A percentile compares a stretch with the other conserved stretches of the same genome.
These are phyloP conservation scores for Gaeumannomyces sp. DNA, from an alignment of 2,329 filamentous ascomycete genomes.

Conservation along the genomic window DNA sequence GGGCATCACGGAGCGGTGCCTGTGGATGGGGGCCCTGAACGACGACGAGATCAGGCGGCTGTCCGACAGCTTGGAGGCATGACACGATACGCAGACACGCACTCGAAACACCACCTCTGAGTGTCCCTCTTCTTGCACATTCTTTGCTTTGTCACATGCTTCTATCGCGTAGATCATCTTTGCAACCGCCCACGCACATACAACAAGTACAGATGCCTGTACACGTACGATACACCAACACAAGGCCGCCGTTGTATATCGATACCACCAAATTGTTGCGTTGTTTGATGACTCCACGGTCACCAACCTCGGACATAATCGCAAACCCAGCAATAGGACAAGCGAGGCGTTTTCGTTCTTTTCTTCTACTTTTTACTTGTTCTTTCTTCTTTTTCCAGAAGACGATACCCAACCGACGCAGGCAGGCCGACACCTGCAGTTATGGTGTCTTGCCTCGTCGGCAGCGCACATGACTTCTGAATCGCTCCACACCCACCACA, in stretches of 20 bases:
- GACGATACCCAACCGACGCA: neutral
- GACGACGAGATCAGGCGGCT: slow-evolving; percentile 66
- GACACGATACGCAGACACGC: neutral
- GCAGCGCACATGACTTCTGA: slow-evolving; percentile 4
- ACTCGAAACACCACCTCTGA: neutral
- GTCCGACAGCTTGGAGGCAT: slow-evolving; percentile 43
- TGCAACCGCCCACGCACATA: neutral
- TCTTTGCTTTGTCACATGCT: neutral
- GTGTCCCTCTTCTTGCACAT: neutral
- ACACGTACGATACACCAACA: neutral
- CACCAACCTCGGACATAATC: neutral
- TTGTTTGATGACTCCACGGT: neutral
- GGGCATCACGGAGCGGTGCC: slow-evolving; percentile 69
- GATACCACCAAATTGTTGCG: neutral
- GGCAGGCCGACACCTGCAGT: neutral
- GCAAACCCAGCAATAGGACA: neutral
- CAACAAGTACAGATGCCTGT: neutral
- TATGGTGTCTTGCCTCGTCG: neutral
- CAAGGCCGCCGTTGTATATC: neutral
- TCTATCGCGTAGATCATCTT: neutral
- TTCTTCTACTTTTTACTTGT: neutral
- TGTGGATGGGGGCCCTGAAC: slow-evolving; percentile 75
- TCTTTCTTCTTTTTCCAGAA: neutral
- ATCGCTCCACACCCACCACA: neutral
- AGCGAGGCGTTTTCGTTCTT: slow-evolving; percentile 1